phyloP scores from a whole-genome alignment of 1,284 basidiomycete genomes.

The Sphagnurus paluster region DNA sequence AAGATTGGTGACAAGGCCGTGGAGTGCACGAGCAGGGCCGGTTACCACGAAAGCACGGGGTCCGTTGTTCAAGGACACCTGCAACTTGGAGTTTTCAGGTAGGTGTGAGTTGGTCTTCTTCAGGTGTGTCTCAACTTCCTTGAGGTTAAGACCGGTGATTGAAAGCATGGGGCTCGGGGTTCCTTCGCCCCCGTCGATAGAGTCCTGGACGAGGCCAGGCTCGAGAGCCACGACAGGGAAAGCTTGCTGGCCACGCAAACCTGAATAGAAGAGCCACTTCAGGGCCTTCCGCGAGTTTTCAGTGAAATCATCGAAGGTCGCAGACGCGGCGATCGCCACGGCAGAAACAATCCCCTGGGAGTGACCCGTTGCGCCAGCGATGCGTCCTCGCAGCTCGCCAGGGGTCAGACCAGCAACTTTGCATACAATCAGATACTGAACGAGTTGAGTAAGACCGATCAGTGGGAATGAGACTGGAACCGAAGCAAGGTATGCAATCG shows the following conservation, averaged over 20 bases:
- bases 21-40: slow-evolving; percentile 89
- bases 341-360: slow-evolving; percentile 97
- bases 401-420: slow-evolving; percentile 77
- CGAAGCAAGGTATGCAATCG: slow-evolving; percentile 88
- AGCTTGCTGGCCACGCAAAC: slow-evolving; percentile 89
- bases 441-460: slow-evolving; percentile 94
- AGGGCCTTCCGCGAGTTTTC: slow-evolving; percentile 83
- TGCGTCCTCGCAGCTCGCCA: slow-evolving; percentile 73
- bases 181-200: slow-evolving; percentile 92
- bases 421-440: slow-evolving; percentile 86
- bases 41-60: slow-evolving; percentile 92
- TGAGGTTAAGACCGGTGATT: slow-evolving; percentile 80
- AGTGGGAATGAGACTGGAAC: slow-evolving; percentile 95
- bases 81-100: slow-evolving; percentile 74
- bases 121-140: slow-evolving; percentile 83
- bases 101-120: slow-evolving; percentile 89
- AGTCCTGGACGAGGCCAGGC: slow-evolving; percentile 84
- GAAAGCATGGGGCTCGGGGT: slow-evolving; percentile 92
- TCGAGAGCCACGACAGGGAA: slow-evolving; percentile 95
- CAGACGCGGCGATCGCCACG: slow-evolving; percentile 82
- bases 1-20: slow-evolving; percentile 89
- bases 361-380: slow-evolving; percentile 92
- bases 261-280: slow-evolving; percentile 92
- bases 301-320: slow-evolving; percentile 72
- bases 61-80: slow-evolving; percentile 91